phyloP scores from a whole-genome alignment of 164 flowering plant genomes.

The Cinnamomum chago region DNA sequence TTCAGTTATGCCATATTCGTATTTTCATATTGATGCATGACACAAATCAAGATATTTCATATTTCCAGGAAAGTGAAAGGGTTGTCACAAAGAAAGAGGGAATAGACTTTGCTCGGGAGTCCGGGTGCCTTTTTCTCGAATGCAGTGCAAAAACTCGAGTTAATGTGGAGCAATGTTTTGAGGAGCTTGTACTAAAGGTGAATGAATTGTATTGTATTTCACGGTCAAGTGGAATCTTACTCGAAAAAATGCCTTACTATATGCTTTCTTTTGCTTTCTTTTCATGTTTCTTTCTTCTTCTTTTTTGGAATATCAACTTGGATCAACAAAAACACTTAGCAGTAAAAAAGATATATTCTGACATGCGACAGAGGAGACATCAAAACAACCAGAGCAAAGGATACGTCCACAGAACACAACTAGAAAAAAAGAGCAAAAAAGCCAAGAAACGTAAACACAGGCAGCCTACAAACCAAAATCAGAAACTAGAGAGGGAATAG shows the following conservation, averaged over 20 bases:
- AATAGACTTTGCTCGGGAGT: conserved; percentile 72
- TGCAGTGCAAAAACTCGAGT: conserved; percentile 85
- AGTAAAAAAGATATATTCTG: too few species aligned
- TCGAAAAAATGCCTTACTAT: neutral
- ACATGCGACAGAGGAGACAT: too few species aligned
- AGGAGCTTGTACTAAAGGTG: conserved; percentile 81
- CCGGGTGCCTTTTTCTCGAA: conserved; percentile 74
- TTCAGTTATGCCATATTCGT: neutral
- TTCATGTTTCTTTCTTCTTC: neutral
- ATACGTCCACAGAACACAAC: too few species aligned
- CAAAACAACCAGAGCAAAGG: too few species aligned
- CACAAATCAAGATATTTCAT: neutral
- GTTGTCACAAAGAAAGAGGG: conserved; percentile 79
- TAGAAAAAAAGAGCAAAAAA: too few species aligned
- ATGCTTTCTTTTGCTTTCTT: neutral
- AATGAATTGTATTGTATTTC: neutral
- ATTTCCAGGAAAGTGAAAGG: conserved; percentile 66
- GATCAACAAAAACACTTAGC: too few species aligned
- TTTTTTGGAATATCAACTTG: too few species aligned
- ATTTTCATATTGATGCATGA: neutral
- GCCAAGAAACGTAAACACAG: too few species aligned
- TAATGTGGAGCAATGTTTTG: conserved; percentile 78
- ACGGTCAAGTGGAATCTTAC: neutral
- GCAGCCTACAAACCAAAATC: too few species aligned
- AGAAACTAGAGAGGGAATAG: too few species aligned